Conservation (phyloP, 768 basidiomycete genomes). For the Kwoniella dejecticola region DNA sequence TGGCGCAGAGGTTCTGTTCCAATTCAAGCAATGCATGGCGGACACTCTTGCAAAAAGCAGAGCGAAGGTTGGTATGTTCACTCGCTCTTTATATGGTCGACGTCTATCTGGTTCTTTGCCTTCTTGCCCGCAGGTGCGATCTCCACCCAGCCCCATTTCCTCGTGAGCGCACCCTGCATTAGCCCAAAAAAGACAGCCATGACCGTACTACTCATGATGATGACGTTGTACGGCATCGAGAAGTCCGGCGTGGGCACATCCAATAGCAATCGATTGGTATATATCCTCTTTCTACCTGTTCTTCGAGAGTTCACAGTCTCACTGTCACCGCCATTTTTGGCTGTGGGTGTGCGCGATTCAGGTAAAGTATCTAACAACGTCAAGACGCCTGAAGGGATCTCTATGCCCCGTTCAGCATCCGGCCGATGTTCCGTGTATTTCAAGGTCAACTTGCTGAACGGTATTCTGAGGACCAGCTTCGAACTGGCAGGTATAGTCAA, state of each 20-base stretch:
- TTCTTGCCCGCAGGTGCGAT: slow-evolving; percentile 5
- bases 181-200: slow-evolving; percentile 92
- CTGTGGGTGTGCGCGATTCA: neutral
- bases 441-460: slow-evolving; percentile 79
- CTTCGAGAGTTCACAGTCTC: neutral
- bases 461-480: slow-evolving; percentile 68
- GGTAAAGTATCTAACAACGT: slow-evolving; percentile 55
- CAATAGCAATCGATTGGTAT: slow-evolving; percentile 77
- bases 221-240: slow-evolving; percentile 99
- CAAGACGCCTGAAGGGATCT: slow-evolving; percentile 77
- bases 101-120: no score
- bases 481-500: slow-evolving; percentile 71
- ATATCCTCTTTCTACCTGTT: slow-evolving; percentile 60
- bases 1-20: no score
- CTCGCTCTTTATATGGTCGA: no score
- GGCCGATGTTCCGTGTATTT: slow-evolving; percentile 95
- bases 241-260: slow-evolving; percentile 99
- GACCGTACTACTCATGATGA: slow-evolving; percentile 85
- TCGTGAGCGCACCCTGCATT: slow-evolving; percentile 80
- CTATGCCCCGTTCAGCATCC: slow-evolving; percentile 93
- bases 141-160: slow-evolving; percentile 66
- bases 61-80: no score
- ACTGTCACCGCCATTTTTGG: neutral
- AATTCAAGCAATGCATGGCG: no score
- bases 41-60: no score